Evolutionary conservation across 2,329 filamentous ascomycete species (phyloP), one percentile per base, ranked within the genome.

Genomic region (Scopulariopsis brevicaulis): DNA sequence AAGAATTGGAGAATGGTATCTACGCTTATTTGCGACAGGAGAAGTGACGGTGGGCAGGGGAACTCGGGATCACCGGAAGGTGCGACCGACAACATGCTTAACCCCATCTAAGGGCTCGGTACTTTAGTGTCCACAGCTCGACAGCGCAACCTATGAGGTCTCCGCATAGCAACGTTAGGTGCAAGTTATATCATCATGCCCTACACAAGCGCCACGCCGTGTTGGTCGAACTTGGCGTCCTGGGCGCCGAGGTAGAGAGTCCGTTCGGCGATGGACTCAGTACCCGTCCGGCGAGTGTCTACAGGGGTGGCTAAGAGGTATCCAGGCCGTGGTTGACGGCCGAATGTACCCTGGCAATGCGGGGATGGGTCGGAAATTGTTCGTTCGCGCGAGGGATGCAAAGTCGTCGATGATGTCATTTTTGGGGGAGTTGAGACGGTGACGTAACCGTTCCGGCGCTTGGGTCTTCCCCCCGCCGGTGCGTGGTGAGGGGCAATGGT

Each of bases 311-410:
- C 8, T 32, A 32, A 4, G 28, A 32, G 28, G 28, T 8, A 32
- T 32, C 28, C 28, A 8, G 4, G 28, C 8, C 40, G 11, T 46
- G 40, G 10, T 46, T 46, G 18, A 18, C 2, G n/a, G 15, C 15
- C 14, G 40, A 46, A 7, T n/a, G 15, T 8, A 46, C 15, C 37
- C 15, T 1, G 40, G 40, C 7, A 12, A 11, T 40, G 4, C 12
- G 18, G 37, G 14, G 40, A n/a, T 8, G n/a, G 8, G n/a, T n/a
- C 18, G 40, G 40, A n/a, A n/a, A 46, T 46, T 15, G 14, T n/a
- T n/a, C 14, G 18, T 8, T n/a, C 11, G 40, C 40, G 59, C 76
- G 75, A 1, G n/a, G 28, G 18, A 37, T 22, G 40, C 10, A n/a
- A 25, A 18, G 43, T 22, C 43, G 24, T 15, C 37, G 43, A 52